Evolutionary conservation across 1,284 basidiomycete species (phyloP), one percentile per base, ranked within the genome.

Genomic region (Ustilago nuda): DNA sequence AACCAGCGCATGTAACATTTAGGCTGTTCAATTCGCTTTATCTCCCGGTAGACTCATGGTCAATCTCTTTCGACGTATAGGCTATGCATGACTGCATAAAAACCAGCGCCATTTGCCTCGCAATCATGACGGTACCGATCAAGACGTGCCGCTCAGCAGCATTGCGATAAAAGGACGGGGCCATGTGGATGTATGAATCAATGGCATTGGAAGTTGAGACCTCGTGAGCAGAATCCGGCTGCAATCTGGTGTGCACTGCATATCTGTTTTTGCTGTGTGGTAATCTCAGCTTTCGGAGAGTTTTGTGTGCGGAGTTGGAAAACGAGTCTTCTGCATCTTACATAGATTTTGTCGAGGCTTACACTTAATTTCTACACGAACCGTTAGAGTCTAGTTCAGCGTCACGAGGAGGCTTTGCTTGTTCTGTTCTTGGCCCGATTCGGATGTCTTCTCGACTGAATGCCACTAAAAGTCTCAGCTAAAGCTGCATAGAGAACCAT

Each of bases 241-340:
- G 57, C 57, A 50, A 17, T 35, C 46, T 33, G 36, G 57, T 36
- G 52, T 37, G 39, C 39, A 41, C 17, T 23, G 11, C 33, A 27
- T 27, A 27, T 27, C 23, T 27, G 15, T 55, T 41, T 4, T 59
- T 59, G 43, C 27, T 50, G 48, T 27, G 41, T 53, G 37, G 50
- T 61, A 41, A 46, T 61, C 59, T 45, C 36, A 46, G 59, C 59
- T 35, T 61, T 61, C 37, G 46, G 41, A 30, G n/a, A 39, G 43
- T 37, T 61, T 45, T 54, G 50, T 27, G 8, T 4, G 51, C 51
- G 51, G 39, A 61, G 51, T 36, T 43, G 30, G 30, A 53, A 61
- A 56, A 17, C 36, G n/a, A 30, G 48, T 12, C 13, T 12, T 6
- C 6, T 50, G 56, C 43, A 43, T 37, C 15, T 36, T 36, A 45